phyloP scores from a whole-genome alignment of 2,329 filamentous ascomycete species.

The Xylariomycetidae sp. region DNA sequence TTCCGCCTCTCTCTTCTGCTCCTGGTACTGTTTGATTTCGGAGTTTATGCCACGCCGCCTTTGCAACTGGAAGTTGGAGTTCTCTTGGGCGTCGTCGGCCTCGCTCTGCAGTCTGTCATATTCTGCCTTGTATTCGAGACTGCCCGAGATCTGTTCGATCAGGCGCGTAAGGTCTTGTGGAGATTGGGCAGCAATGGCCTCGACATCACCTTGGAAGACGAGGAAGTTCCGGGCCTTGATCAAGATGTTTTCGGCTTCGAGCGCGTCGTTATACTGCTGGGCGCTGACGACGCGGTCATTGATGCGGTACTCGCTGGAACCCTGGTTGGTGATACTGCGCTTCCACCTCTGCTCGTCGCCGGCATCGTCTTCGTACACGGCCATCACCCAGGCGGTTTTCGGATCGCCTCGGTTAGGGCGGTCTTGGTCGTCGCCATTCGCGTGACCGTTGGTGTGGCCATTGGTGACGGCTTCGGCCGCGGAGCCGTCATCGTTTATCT shows the following conservation, averaged over 20 bases:
- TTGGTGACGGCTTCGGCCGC: constrained; percentile 54
- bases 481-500: constrained; percentile 88
- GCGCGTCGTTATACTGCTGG: constrained; percentile 85
- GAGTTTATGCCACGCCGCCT: constrained; percentile 91
- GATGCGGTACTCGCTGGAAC: constrained; percentile 93
- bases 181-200: constrained; percentile 92
- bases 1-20: constrained; percentile 94
- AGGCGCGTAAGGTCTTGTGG: constrained; percentile 88
- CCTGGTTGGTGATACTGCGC: constrained; percentile 82
- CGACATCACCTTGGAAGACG: constrained; percentile 97
- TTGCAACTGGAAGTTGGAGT: constrained; percentile 83
- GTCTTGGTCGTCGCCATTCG: constrained; percentile 57
- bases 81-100: constrained; percentile 80
- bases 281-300: constrained; percentile 87
- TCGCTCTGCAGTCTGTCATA: constrained; percentile 89
- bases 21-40: constrained; percentile 95
- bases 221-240: constrained; percentile 98
- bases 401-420: constrained; percentile 74
- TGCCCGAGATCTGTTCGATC: constrained; percentile 97
- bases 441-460: constrained; percentile 57
- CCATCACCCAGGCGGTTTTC: constrained; percentile 97
- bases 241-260: constrained; percentile 91
- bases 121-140: constrained; percentile 87
- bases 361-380: constrained; percentile 95
- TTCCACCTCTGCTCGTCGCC: constrained; percentile 96